Evolutionary conservation across 306 rosid genomes (phyloP).

Genomic region (Astragalus membranaceus): DNA sequence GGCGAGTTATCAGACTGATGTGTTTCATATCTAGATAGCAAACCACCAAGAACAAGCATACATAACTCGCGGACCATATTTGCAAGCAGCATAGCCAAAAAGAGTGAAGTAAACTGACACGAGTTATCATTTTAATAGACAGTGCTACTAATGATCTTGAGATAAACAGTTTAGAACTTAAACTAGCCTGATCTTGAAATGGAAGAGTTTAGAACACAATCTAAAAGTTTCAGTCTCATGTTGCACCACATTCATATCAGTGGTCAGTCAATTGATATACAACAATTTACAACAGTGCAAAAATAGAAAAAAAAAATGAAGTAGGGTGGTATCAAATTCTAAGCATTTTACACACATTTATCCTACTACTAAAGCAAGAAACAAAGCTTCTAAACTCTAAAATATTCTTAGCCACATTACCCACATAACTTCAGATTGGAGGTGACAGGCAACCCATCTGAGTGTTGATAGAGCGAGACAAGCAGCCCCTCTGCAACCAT

Average conservation of each 20-base stretch:
- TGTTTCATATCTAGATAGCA: background rate
- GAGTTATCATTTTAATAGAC: background rate
- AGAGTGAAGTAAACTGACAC: background rate
- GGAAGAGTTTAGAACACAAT: background rate
- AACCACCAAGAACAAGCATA: background rate
- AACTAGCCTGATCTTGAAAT: background rate
- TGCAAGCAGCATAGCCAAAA: background rate
- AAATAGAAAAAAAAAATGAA: background rate
- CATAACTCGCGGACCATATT: background rate
- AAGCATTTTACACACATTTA: slow-evolving; percentile 18
- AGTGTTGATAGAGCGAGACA: slow-evolving; percentile 2
- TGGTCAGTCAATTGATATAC: slow-evolving; percentile 13
- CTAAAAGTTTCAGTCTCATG: background rate
- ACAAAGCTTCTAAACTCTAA: background rate
- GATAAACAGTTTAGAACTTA: background rate
- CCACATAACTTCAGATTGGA: slow-evolving; percentile 3
- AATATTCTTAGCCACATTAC: background rate
- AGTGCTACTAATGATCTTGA: background rate
- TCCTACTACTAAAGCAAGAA: slow-evolving; percentile 12
- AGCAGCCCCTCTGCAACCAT: slow-evolving; percentile 7
- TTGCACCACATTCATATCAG: background rate
- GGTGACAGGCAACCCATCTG: slow-evolving; percentile 5
- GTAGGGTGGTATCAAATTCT: slow-evolving; percentile 4
- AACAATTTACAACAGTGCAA: slow-evolving; percentile 16
- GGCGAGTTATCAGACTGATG: background rate